Percentiles rank a stretch among this genome's conserved stretches.
phyloP scores from a whole-genome alignment of 257 asterid genomes.

The Leptodermis oblonga region DNA sequence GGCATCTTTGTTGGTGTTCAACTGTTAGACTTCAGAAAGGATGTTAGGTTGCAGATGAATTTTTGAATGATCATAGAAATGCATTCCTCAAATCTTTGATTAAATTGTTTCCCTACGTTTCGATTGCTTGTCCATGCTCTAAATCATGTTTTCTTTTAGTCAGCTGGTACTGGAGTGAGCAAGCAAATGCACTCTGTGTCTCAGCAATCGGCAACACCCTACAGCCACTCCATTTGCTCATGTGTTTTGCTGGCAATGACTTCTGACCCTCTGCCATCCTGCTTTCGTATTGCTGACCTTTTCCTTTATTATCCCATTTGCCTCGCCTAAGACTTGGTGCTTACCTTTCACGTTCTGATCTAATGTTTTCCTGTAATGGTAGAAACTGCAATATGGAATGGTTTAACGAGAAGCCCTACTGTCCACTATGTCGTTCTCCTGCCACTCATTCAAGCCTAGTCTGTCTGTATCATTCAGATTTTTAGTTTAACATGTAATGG shows the following conservation, averaged over 20 bases:
- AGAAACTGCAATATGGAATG: slow-evolving; percentile 99
- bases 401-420: slow-evolving; percentile 98
- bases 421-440: slow-evolving; percentile 95
- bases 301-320: not conserved
- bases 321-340: not conserved
- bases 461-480: slow-evolving; percentile 86
- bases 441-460: slow-evolving; percentile 79
- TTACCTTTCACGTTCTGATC: not conserved
- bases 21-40: not conserved
- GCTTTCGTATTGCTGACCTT: not conserved
- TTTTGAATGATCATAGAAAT: not conserved
- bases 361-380: slow-evolving; percentile 17
- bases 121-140: not conserved
- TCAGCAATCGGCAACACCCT: slow-evolving; percentile 84
- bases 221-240: slow-evolving; percentile 98
- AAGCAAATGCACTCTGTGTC: slow-evolving; percentile 97
- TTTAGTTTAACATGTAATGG: slow-evolving; percentile 33
- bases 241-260: slow-evolving; percentile 87
- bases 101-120: not conserved
- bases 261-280: not conserved
- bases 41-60: not conserved
- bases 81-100: not conserved
- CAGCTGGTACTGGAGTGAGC: slow-evolving; percentile 57
- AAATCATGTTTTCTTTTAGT: slow-evolving; percentile 30
- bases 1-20: not conserved